Evolutionary conservation across 768 basidiomycete species (phyloP), one percentile per base, ranked within the genome.

Genomic region (Panaeolus cyanescens): DNA sequence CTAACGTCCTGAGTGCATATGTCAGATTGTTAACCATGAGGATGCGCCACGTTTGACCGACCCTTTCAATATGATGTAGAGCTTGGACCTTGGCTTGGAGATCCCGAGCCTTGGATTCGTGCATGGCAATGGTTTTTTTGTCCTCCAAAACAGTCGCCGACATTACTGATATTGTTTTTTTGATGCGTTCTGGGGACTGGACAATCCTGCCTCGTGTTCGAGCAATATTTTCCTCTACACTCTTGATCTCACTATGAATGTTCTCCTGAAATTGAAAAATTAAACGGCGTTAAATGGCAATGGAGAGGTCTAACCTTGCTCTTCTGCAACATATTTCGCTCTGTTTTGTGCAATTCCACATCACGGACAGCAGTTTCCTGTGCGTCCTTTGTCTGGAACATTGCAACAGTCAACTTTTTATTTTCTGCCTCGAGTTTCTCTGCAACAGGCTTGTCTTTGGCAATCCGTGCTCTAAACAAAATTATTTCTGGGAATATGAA

Each of bases 141-240:
- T 96, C 93, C 58, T 90, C 89, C 17, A 83, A 72, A 1, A 86
- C 85, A 0, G 83, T 86, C 5, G 77, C 70, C 2, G 84, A 82
- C 90, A 96, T 93, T n/a, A 85, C 79, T 10, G 82, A 74, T 67
- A 96, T 96, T 40, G 86, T 91, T 55, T 88, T 85, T 70, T 89
- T 91, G 65, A 96, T 90, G 45, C 95, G 84, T 53, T 96, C 95
- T 0, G 95, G 95, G 0, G 93, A 95, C 71, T 95, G 92, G 3
- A 97, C 94, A 63, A 97, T 90, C 28, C 94, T 86, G 30, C 86
- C 79, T 55, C 86, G 82, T 0, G 87, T 87, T 40, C 88, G 85
- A 12, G 77, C 75, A 63, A 92, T 87, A 45, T 80, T 78, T 59
- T 91, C 88, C 39, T 82, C 77, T 22, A 88, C 75, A 42, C 81